A percentile compares a stretch with the other conserved stretches of the same genome.
These are phyloP conservation scores for Allantophomopsis lycopodina DNA, from an alignment of 2,329 filamentous ascomycete species.

Conservation along the genomic window DNA sequence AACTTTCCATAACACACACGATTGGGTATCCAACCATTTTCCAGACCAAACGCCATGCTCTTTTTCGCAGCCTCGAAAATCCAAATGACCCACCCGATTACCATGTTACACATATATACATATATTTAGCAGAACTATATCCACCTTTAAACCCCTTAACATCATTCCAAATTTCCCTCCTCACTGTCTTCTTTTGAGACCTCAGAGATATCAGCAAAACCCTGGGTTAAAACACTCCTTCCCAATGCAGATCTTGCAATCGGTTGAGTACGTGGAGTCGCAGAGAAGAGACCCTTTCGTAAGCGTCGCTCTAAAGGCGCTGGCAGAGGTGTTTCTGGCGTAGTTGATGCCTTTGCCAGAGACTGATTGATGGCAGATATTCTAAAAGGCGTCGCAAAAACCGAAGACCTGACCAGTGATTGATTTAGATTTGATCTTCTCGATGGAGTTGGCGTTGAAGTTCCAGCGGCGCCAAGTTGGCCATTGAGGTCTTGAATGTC, in stretches of 20 bases:
- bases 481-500: constrained; percentile 10
- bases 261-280: no score
- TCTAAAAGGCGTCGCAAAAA: constrained; percentile 1
- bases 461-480: constrained; percentile 7
- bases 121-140: no score
- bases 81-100: no score
- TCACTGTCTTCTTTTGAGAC: no score
- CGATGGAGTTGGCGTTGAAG: constrained; percentile 7
- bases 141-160: no score
- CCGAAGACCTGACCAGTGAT: neutral
- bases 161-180: no score
- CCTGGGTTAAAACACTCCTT: neutral
- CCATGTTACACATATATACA: no score
- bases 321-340: constrained; percentile 26
- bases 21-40: no score
- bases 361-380: neutral
- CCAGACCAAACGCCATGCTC: no score
- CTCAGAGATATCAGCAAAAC: no score
- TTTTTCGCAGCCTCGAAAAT: no score
- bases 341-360: constrained; percentile 19
- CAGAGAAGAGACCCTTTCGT: constrained; percentile 5
- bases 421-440: neutral
- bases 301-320: constrained; percentile 26
- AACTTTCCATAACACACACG: no score
- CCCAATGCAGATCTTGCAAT: neutral